Evolutionary conservation across 1,284 basidiomycete species (phyloP).

Genomic region (Sanghuangporus sanghuang): DNA sequence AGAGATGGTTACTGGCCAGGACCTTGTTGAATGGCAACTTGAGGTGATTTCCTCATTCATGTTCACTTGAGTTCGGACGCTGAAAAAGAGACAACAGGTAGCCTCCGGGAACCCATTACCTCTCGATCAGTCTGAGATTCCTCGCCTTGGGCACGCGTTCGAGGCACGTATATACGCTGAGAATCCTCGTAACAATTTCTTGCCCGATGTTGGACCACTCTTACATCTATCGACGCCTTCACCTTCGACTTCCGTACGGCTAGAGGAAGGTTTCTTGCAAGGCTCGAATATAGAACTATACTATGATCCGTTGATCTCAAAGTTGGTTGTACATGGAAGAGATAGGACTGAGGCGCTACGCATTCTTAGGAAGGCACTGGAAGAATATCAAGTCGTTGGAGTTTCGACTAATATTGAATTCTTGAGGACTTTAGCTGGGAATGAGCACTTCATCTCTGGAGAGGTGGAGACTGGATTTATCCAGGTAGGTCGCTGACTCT

Average conservation of each 20-base stretch:
- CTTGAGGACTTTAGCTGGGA: constrained; percentile 70
- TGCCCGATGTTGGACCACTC: constrained; percentile 85
- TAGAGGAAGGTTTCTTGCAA: constrained; percentile 88
- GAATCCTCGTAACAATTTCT: constrained; percentile 88
- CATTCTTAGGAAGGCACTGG: constrained; percentile 73
- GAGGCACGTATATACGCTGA: constrained; percentile 98
- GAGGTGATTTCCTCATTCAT: constrained; percentile 41
- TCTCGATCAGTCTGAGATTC: constrained; percentile 70
- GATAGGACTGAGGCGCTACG: constrained; percentile 85
- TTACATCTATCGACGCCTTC: constrained; percentile 74
- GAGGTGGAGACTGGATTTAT: constrained; percentile 95
- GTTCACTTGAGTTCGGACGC: not conserved
- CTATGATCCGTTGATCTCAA: constrained; percentile 94
- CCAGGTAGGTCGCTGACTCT: constrained; percentile 40
- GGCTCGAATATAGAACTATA: constrained; percentile 88
- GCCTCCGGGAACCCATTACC: constrained; percentile 87
- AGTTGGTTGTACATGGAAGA: constrained; percentile 85
- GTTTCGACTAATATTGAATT: constrained; percentile 92
- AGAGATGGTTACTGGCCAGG: constrained; percentile 90
- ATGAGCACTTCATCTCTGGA: constrained; percentile 72
- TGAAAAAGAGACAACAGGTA: constrained; percentile 39
- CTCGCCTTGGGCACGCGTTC: constrained; percentile 87
- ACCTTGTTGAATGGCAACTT: constrained; percentile 93
- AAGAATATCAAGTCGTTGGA: constrained; percentile 88
- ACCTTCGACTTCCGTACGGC: constrained; percentile 70